Evolutionary conservation across 2,329 filamentous ascomycete genomes (phyloP).

Genomic region (Botryotinia convoluta): DNA sequence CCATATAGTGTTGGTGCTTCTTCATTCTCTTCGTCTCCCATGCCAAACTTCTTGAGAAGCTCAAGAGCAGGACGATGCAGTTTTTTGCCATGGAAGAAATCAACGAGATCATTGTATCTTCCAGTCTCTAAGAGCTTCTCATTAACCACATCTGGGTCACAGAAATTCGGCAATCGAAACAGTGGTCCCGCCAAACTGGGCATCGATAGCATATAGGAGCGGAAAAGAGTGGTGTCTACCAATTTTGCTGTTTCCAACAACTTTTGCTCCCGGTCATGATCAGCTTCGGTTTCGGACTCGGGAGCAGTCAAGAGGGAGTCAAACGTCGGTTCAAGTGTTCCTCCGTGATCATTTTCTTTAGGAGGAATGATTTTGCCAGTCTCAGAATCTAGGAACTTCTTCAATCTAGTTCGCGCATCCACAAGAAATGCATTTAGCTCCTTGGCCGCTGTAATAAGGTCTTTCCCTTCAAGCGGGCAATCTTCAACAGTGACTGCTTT

Average conservation of each 20-base stretch:
- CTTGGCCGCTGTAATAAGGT: constrained; percentile 75
- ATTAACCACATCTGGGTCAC: constrained; percentile 92
- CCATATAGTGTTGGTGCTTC: constrained; percentile 64
- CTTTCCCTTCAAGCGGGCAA: constrained; percentile 68
- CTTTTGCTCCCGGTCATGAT: constrained; percentile 64
- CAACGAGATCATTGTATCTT: constrained; percentile 90
- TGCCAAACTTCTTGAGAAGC: constrained; percentile 77
- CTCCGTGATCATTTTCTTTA: constrained; percentile 42
- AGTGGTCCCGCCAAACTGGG: constrained; percentile 82
- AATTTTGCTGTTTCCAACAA: constrained; percentile 75
- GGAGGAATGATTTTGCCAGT: constrained; percentile 58
- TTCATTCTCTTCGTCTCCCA: constrained; percentile 50
- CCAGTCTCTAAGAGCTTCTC: constrained; percentile 85
- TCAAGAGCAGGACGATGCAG: constrained; percentile 85
- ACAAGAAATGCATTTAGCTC: constrained; percentile 87
- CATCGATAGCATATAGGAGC: constrained; percentile 89
- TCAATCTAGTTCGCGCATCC: constrained; percentile 69
- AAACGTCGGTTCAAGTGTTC: constrained; percentile 49
- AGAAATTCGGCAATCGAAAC: constrained; percentile 96
- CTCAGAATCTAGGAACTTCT: constrained; percentile 59
- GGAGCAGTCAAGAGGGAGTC: constrained; percentile 54
- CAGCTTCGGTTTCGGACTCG: constrained; percentile 38
- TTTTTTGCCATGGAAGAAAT: constrained; percentile 95
- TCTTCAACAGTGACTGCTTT: constrained; percentile 49
- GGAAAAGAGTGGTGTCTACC: constrained; percentile 92